Conservation (phyloP, 768 basidiomycete genomes). For the Suillus discolor region DNA sequence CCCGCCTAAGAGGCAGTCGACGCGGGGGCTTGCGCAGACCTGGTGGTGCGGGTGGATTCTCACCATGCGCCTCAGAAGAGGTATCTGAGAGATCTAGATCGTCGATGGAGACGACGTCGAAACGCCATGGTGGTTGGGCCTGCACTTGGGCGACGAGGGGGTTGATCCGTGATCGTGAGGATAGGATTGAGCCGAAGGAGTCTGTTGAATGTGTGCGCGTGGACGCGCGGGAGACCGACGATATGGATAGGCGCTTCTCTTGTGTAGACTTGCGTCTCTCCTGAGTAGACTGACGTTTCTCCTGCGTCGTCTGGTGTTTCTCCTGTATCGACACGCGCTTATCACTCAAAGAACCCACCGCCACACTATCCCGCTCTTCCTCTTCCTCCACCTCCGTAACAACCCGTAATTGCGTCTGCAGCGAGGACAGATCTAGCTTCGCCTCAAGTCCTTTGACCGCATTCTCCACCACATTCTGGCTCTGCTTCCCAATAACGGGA, state of each 20-base stretch:
- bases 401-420: conserved; percentile 27
- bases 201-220: conserved; percentile 36
- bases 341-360: not conserved
- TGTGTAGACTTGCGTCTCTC: not conserved
- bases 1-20: conserved; percentile 71
- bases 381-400: conserved; percentile 36
- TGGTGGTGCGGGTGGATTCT: conserved; percentile 44
- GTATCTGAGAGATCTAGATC: conserved; percentile 81
- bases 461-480: conserved; percentile 7
- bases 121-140: conserved; percentile 52
- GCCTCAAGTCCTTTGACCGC: conserved; percentile 5
- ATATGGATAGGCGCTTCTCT: not conserved
- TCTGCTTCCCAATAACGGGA: not conserved
- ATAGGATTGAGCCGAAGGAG: conserved; percentile 35
- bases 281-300: not conserved
- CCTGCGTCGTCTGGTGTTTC: not conserved
- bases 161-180: conserved; percentile 31
- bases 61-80: conserved; percentile 56
- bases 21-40: conserved; percentile 58
- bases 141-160: conserved; percentile 37
- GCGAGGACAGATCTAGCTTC: conserved; percentile 15
- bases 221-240: conserved; percentile 21
- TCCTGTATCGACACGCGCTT: conserved; percentile 19
- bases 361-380: conserved; percentile 21
- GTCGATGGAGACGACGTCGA: conserved; percentile 78